Percentiles rank a stretch among this genome's conserved stretches.
Evolutionary conservation across 106 monocot species (phyloP).

Genomic region (Acorus calamus): DNA sequence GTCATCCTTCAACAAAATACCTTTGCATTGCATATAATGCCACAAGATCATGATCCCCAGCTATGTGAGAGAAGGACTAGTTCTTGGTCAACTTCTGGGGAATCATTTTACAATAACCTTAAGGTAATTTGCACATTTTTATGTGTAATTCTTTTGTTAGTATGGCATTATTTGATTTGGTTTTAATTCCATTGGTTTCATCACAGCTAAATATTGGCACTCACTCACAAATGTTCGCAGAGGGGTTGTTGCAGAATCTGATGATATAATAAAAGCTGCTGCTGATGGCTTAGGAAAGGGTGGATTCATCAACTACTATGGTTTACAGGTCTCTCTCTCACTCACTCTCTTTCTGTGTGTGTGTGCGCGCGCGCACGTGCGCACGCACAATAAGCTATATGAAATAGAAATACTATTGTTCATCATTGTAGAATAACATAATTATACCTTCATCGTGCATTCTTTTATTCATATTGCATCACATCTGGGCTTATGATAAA

Average conservation of each 20-base stretch:
- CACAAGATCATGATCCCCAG: slow-evolving; percentile 16
- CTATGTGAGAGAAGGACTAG: slow-evolving; percentile 78
- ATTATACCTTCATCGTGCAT: too few species aligned
- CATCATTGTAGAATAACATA: too few species aligned
- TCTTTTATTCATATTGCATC: too few species aligned
- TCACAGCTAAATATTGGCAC: not conserved
- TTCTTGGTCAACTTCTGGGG: slow-evolving; percentile 84
- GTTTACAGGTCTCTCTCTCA: slow-evolving; percentile 51
- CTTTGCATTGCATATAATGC: not conserved
- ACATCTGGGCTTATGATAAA: too few species aligned
- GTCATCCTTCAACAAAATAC: not conserved
- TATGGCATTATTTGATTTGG: not conserved
- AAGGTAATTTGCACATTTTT: slow-evolving; percentile 34
- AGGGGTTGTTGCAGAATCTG: slow-evolving; percentile 73
- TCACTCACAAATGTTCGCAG: slow-evolving; percentile 19
- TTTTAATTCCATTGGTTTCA: not conserved
- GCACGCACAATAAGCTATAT: not conserved
- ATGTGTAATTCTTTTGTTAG: not conserved
- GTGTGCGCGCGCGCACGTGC: too few species aligned
- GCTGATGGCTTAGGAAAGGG: slow-evolving; percentile 57
- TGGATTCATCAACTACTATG: slow-evolving; percentile 97
- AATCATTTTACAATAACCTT: slow-evolving; percentile 88
- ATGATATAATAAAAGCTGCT: slow-evolving; percentile 57
- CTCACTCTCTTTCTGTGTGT: not conserved
- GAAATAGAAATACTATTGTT: not conserved